Conservation (phyloP, 139 green algal species). For the Tetraselmis striata region DNA sequence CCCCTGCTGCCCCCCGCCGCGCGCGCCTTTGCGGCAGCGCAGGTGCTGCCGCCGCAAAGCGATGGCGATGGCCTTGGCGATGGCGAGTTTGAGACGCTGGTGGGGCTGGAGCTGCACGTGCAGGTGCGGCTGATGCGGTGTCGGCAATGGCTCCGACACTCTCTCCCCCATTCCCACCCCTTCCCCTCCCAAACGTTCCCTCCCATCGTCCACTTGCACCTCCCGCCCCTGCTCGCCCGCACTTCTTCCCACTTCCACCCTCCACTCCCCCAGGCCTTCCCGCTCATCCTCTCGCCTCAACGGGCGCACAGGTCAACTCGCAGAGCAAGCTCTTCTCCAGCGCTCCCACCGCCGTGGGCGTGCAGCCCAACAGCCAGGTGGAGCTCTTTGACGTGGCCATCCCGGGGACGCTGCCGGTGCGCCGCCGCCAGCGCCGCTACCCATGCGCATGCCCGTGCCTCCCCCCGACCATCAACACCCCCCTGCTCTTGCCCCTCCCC, state of each 20-base stretch:
- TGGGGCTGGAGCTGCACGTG: constrained; percentile 96
- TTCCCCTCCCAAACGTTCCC: no score
- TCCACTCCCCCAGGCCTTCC: neutral
- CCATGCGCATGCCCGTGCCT: no score
- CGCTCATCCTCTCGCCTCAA: neutral
- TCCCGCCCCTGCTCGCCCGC: neutral
- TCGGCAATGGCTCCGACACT: no score
- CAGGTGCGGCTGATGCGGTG: constrained; percentile 79
- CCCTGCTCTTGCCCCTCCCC: no score
- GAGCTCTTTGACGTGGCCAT: constrained; percentile 94
- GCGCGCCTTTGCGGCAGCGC: no score
- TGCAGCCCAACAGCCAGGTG: constrained; percentile 79
- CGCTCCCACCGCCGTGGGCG: constrained; percentile 78
- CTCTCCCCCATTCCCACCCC: no score
- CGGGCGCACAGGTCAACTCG: constrained; percentile 38
- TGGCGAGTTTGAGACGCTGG: constrained; percentile 88
- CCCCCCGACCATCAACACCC: no score
- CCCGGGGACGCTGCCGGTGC: constrained; percentile 49
- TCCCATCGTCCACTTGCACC: no score
- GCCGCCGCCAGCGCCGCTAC: no score
- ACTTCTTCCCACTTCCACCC: neutral
- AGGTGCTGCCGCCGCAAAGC: no score
- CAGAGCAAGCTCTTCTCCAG: constrained; percentile 92
- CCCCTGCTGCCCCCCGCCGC: no score
- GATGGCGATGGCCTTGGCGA: no score